phyloP scores from a whole-genome alignment of 2,329 filamentous ascomycete genomes.

The Tricladium varicosporioides region DNA sequence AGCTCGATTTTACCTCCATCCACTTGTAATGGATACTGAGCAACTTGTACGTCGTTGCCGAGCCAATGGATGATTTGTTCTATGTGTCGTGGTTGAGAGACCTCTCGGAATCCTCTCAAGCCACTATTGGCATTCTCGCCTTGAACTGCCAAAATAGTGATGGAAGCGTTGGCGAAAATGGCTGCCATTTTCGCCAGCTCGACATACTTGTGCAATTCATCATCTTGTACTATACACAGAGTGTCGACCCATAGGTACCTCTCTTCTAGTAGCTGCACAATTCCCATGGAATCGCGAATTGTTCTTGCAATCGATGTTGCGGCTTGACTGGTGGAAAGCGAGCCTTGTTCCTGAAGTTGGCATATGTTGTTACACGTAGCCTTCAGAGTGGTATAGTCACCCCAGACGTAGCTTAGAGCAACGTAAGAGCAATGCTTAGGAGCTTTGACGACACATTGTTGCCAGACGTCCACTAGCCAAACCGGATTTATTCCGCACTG shows the following conservation, averaged over 20 bases:
- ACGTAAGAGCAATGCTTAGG: neutral
- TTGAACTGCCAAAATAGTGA: conserved; percentile 20
- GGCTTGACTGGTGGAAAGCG: neutral
- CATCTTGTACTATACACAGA: conserved; percentile 13
- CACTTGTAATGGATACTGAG: neutral
- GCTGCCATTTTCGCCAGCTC: conserved; percentile 26
- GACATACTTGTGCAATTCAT: conserved; percentile 5
- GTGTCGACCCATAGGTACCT: conserved; percentile 21
- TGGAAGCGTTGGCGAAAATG: conserved; percentile 17
- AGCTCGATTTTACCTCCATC: neutral
- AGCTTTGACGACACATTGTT: neutral
- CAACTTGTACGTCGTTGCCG: neutral
- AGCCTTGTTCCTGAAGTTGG: neutral
- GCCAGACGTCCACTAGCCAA: neutral
- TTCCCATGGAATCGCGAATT: neutral
- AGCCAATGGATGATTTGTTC: neutral
- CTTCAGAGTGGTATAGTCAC: neutral
- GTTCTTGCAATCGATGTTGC: neutral
- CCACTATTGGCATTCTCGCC: conserved; percentile 22
- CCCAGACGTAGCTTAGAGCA: conserved; percentile 4
- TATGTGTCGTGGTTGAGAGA: neutral
- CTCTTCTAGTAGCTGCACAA: conserved; percentile 11
- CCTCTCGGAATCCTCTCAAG: neutral
- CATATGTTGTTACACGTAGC: neutral
- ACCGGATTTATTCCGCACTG: neutral